Percentiles rank a stretch among this genome's conserved stretches.
Conservation (phyloP, 2,329 filamentous ascomycete genomes). For the Chrysoporthe austroafricana region DNA sequence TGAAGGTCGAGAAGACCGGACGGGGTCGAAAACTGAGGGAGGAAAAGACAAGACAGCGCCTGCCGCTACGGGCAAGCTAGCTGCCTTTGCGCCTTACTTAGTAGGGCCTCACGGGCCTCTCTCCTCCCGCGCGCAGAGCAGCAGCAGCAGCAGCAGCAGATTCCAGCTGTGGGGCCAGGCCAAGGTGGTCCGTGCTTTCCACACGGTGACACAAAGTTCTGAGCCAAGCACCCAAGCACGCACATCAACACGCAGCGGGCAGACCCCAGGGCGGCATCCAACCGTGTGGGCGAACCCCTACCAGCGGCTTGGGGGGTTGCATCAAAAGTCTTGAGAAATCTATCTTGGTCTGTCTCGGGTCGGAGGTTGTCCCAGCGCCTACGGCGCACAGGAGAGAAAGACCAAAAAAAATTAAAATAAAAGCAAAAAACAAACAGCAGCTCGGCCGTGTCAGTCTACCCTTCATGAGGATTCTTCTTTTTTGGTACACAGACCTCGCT, state of each 20-base stretch:
- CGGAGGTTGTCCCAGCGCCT: not conserved
- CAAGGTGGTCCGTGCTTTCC: constrained; percentile 1
- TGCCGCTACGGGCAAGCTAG: not conserved
- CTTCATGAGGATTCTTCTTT: not conserved
- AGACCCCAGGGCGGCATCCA: not conserved
- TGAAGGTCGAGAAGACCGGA: not conserved
- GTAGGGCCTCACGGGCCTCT: too few species aligned
- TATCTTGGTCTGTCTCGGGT: not conserved
- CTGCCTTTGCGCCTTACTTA: not conserved
- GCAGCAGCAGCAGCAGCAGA: not conserved
- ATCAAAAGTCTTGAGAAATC: not conserved
- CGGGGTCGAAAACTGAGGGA: not conserved
- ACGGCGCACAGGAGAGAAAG: not conserved
- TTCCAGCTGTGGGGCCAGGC: not conserved
- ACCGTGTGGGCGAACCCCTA: too few species aligned
- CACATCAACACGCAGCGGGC: not conserved
- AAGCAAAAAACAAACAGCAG: not conserved
- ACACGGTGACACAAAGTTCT: constrained; percentile 7
- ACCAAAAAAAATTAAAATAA: not conserved
- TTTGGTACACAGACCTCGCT: not conserved
- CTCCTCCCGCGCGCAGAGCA: not conserved
- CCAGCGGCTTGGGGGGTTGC: not conserved
- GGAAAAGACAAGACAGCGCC: not conserved
- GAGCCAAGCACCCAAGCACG: not conserved
- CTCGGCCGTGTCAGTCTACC: not conserved